Evolutionary conservation across 179 eudicot genomes (phyloP).

Genomic region (Patellifolia procumbens): DNA sequence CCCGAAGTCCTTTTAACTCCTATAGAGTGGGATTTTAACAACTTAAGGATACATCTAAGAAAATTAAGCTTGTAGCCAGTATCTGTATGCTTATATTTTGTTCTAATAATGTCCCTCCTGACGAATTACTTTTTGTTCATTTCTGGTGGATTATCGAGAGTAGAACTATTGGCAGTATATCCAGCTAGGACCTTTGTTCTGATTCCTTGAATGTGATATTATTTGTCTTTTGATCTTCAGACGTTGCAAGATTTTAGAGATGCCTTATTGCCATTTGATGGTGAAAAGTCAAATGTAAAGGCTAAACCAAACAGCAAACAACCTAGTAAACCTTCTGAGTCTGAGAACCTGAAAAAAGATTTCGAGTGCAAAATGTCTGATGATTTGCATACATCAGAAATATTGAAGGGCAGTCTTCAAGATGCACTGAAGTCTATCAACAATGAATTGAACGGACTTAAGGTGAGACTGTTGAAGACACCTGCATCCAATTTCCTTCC

Average conservation of each 20-base stretch:
- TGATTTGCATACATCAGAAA: slow-evolving; percentile 74
- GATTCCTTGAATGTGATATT: not conserved
- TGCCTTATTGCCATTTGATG: slow-evolving; percentile 46
- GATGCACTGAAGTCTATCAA: slow-evolving; percentile 63
- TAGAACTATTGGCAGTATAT: not conserved
- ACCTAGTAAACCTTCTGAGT: slow-evolving; percentile 37
- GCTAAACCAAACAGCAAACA: slow-evolving; percentile 38
- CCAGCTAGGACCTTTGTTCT: not conserved
- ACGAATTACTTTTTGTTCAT: not conserved
- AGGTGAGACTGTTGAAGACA: slow-evolving; percentile 43
- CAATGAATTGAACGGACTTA: slow-evolving; percentile 44
- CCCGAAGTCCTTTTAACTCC: not conserved
- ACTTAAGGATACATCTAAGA: not conserved
- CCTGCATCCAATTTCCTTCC: not conserved
- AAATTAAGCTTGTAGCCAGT: not conserved
- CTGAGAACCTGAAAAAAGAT: slow-evolving; percentile 44
- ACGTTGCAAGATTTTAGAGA: slow-evolving; percentile 70
- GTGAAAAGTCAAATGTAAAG: slow-evolving; percentile 36
- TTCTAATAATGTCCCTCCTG: not conserved
- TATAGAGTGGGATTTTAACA: not conserved
- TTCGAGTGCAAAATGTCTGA: slow-evolving; percentile 59
- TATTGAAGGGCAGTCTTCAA: slow-evolving; percentile 62
- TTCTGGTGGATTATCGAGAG: not conserved
- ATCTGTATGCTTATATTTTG: not conserved
- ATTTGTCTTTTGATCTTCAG: slow-evolving; percentile 38